These are phyloP conservation scores for Pseudocercospora cruenta DNA, from an alignment of 2,329 filamentous ascomycete species.

Conservation along the genomic window DNA sequence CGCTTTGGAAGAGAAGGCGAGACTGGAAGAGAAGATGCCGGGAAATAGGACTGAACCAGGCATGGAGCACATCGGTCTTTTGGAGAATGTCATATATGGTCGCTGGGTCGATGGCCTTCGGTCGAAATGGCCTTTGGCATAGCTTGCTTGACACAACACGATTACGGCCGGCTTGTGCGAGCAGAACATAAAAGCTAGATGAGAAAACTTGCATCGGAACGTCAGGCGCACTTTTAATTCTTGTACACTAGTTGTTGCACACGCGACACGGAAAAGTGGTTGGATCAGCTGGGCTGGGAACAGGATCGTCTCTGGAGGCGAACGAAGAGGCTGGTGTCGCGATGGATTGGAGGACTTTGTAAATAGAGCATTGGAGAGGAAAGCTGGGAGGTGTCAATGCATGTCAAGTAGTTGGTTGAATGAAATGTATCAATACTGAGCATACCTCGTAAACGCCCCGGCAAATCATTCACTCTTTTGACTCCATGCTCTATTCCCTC, in stretches of 20 bases:
- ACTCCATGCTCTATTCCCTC: constrained; percentile 8
- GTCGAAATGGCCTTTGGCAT: constrained; percentile 45
- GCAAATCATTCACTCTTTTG: constrained; percentile 37
- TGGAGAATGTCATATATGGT: constrained; percentile 87
- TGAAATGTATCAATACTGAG: background rate
- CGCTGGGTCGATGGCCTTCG: constrained; percentile 86
- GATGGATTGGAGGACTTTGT: background rate
- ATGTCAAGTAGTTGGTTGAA: background rate
- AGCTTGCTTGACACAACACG: constrained; percentile 13
- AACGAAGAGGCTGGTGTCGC: background rate
- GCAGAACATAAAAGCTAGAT: background rate
- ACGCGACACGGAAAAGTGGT: background rate
- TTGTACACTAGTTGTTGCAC: background rate
- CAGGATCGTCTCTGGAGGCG: background rate
- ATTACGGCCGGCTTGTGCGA: background rate
- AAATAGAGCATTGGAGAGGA: background rate
- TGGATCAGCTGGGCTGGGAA: background rate
- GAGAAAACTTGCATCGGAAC: background rate
- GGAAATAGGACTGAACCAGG: constrained; percentile 63
- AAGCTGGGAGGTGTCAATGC: background rate
- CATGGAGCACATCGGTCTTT: constrained; percentile 89
- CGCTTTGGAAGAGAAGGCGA: constrained; percentile 57
- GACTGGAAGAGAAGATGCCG: constrained; percentile 55
- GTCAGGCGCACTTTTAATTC: background rate
- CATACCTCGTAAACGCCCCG: background rate